Conservation (phyloP, 192 early-diverging fungal species). For the Mortierella hygrophila region DNA sequence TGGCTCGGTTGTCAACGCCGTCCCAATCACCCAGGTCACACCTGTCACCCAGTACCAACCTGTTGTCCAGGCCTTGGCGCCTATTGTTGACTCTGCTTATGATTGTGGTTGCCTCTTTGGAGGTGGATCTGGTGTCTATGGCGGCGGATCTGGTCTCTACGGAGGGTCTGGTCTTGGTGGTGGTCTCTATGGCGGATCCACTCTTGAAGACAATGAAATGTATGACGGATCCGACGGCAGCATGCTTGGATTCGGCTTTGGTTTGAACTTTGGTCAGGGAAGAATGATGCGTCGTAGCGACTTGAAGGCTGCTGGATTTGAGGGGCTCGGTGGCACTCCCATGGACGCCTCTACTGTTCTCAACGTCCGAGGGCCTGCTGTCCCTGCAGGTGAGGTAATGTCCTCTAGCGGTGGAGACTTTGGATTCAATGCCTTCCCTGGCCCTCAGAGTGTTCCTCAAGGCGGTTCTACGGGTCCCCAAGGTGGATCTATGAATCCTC, state of each 20-base stretch:
- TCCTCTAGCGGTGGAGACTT: background rate
- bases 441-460: too few species aligned
- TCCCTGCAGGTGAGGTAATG: background rate
- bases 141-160: background rate
- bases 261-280: background rate
- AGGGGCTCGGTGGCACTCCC: background rate
- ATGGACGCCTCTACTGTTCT: background rate
- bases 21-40: conserved; percentile 35
- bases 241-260: background rate
- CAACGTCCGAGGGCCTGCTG: background rate
- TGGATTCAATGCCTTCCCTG: too few species aligned
- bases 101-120: background rate
- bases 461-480: too few species aligned
- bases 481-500: too few species aligned
- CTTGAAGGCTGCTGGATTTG: background rate
- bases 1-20: conserved; percentile 16
- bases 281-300: background rate
- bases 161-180: background rate
- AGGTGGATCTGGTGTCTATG: background rate
- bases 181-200: background rate
- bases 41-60: conserved; percentile 51
- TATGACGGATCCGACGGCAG: background rate
- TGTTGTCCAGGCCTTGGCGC: conserved; percentile 35
- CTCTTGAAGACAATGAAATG: too few species aligned
- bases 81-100: conserved; percentile 28